phyloP scores from a whole-genome alignment of 805 yeast genomes.

The Monosporozyma siamensis region DNA sequence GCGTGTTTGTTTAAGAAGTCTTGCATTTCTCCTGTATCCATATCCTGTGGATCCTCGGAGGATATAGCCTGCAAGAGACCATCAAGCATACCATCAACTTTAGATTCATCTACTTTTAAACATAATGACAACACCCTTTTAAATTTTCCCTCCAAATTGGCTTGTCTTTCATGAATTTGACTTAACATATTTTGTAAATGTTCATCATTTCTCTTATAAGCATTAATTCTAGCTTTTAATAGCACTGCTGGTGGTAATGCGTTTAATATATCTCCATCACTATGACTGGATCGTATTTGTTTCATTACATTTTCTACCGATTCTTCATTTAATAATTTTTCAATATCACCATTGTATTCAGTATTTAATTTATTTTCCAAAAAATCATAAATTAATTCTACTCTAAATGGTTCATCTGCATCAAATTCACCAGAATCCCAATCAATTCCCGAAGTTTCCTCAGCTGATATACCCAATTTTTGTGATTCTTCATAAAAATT shows the following conservation, averaged over 20 bases:
- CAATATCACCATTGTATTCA: slow-evolving; percentile 24
- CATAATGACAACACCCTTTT: slow-evolving; percentile 82
- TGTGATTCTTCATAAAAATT: slow-evolving; percentile 39
- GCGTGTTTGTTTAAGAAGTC: slow-evolving; percentile 47
- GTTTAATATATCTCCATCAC: slow-evolving; percentile 11
- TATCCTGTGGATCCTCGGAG: slow-evolving; percentile 60
- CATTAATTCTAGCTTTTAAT: slow-evolving; percentile 68
- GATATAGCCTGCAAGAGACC: slow-evolving; percentile 87
- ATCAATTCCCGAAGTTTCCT: slow-evolving; percentile 24
- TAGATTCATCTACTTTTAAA: slow-evolving; percentile 74
- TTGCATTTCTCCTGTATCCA: slow-evolving; percentile 41
- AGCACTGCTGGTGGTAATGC: slow-evolving; percentile 34
- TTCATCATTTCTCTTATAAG: slow-evolving; percentile 64
- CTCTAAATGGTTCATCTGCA: slow-evolving; percentile 87
- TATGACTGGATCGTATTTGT: slow-evolving; percentile 15
- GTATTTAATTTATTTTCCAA: slow-evolving; percentile 36
- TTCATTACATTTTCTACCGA: slow-evolving; percentile 16
- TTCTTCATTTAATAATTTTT: slow-evolving; percentile 18
- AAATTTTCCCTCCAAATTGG: slow-evolving; percentile 63
- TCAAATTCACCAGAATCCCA: slow-evolving; percentile 51
- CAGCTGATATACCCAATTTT: slow-evolving; percentile 29
- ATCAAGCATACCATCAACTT: slow-evolving; percentile 72
- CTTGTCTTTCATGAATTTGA: slow-evolving; percentile 44
- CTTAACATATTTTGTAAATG: slow-evolving; percentile 44
- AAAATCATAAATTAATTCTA: slow-evolving; percentile 49